Conservation (phyloP, 176 grass and related monocot genomes). For the Aegilops tauschii region DNA sequence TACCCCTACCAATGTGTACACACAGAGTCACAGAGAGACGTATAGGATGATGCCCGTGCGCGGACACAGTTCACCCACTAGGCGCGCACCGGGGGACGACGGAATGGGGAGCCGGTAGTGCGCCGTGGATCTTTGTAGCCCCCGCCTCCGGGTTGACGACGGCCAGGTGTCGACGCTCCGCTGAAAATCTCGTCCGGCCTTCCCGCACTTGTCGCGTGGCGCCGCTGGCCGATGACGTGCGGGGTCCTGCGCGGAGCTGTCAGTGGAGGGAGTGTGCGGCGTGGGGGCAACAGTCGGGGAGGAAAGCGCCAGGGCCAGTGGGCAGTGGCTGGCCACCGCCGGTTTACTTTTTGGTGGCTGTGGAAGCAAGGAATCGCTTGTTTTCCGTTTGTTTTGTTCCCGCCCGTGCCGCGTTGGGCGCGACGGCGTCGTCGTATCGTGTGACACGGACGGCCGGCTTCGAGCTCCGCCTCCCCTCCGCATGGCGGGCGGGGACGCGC, state of each 20-base stretch:
- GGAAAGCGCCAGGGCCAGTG: neutral
- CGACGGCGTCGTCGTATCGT: neutral
- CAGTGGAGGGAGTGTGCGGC: neutral
- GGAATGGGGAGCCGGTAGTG: slow-evolving; percentile 19
- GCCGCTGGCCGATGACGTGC: neutral
- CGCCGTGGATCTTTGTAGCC: slow-evolving; percentile 48
- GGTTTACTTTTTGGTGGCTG: slow-evolving; percentile 27
- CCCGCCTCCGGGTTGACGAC: slow-evolving; percentile 13
- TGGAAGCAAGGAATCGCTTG: slow-evolving; percentile 42
- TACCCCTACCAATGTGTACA: neutral
- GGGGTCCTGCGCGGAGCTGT: neutral
- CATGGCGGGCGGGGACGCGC: neutral
- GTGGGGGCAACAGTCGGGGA: neutral
- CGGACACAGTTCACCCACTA: neutral
- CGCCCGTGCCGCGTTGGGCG: slow-evolving; percentile 11
- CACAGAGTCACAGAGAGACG: neutral
- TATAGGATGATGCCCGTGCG: neutral
- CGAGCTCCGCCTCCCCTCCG: neutral
- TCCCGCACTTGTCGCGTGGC: neutral
- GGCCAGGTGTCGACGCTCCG: slow-evolving; percentile 10
- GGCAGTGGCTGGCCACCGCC: neutral
- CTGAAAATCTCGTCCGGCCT: no score
- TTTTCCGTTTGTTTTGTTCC: slow-evolving; percentile 23
- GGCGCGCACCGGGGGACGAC: neutral
- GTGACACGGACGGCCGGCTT: neutral